Evolutionary conservation across 2,329 filamentous ascomycete species (phyloP), one percentile per base, ranked within the genome.

Genomic region (Periconia sp.): DNA sequence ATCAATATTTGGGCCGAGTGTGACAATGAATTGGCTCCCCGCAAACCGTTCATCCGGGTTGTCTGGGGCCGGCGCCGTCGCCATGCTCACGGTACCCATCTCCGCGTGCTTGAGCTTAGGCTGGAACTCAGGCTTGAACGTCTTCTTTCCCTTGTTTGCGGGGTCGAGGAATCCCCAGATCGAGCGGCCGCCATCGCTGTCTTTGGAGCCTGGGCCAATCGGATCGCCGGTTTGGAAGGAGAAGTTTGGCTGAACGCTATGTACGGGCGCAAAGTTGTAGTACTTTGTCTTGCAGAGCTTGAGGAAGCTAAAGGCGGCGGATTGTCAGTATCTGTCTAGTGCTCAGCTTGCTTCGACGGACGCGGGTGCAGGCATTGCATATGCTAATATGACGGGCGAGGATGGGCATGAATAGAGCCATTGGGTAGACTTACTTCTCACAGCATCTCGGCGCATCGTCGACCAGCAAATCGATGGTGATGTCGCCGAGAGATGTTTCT

Each of bases 211-310:
- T 10, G 92, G 92, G 10, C 94, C 92, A 39, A 97, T 85, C 10
- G 92, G 92, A 64, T 97, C 94, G 68, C 92, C 92, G 22, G 89
- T 95, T 72, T 97, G 92, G 73, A 96, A 96, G 48, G 92, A 95
- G 73, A 96, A 97, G 72, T 90, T 85, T 69, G 92, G 94, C 67
- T 96, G 94, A 25, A 99, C 83, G 56, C 87, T 91, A 74, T 96
- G 89, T 40, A 97, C 77, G 18, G 92, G 94, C 5, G 91, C 86
- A 71, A 95, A 97, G 77, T 97, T 97, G 84, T 96, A 99, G 76
- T 97, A 99, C 77, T 96, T 99, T 73, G 91, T 79, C 76, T 97
- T 97, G 83, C 94, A 96, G 59, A 99, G 88, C 80, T 99, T 97
- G 43, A 99, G 78, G 71, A 99, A 97, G 80, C 90, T 95, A 57